Evolutionary conservation across 805 yeast genomes (phyloP).

Genomic region (Kodamaea jinghongensis): DNA sequence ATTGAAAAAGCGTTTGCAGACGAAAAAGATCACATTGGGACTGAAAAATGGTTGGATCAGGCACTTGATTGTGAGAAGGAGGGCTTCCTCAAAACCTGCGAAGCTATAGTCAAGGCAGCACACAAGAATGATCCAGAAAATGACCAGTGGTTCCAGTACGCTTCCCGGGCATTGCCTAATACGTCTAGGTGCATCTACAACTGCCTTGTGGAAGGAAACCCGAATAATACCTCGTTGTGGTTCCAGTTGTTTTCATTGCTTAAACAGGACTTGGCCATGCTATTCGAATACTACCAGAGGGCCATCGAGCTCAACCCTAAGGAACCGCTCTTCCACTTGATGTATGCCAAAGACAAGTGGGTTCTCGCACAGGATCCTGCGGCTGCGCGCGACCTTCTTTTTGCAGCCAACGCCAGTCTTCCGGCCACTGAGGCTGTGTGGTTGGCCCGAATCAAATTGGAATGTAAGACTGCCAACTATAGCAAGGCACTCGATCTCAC

Average conservation of each 20-base stretch:
- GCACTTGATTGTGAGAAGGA: conserved; percentile 55
- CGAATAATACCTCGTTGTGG: conserved; percentile 51
- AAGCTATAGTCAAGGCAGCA: conserved; percentile 49
- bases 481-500: conserved; percentile 41
- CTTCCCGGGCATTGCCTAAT: conserved; percentile 12
- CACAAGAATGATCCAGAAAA: conserved; percentile 25
- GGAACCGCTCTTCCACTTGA: conserved; percentile 52
- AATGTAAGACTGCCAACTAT: conserved; percentile 42
- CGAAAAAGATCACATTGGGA: conserved; percentile 14
- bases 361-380: conserved; percentile 41
- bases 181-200: conserved; percentile 50
- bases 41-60: conserved; percentile 52
- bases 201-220: conserved; percentile 44
- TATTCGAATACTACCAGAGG: conserved; percentile 45
- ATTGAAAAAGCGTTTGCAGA: conserved; percentile 15
- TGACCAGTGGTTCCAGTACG: not conserved
- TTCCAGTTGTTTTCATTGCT: conserved; percentile 35
- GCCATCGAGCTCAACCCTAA: conserved; percentile 52
- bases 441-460: conserved; percentile 71
- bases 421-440: conserved; percentile 51
- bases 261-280: conserved; percentile 25
- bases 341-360: conserved; percentile 76
- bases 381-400: conserved; percentile 54
- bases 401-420: conserved; percentile 38
- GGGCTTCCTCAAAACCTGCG: conserved; percentile 45